Evolutionary conservation across 768 basidiomycete species (phyloP).

Genomic region (Lentinula sp.): DNA sequence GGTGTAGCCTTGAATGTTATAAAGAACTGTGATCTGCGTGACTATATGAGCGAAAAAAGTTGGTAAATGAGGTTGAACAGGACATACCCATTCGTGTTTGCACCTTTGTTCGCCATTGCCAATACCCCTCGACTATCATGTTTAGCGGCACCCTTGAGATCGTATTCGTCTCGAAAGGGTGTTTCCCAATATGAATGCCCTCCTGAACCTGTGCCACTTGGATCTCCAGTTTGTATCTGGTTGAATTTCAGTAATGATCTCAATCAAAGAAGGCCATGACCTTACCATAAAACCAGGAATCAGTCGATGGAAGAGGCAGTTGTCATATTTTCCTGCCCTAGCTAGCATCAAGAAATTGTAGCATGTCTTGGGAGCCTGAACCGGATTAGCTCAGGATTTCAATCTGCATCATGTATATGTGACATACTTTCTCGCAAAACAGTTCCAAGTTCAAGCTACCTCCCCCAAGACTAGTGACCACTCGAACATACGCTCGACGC

Average conservation of each 20-base stretch:
- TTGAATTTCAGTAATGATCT: not conserved
- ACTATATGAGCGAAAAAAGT: not conserved
- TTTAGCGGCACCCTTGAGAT: constrained; percentile 81
- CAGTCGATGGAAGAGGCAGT: constrained; percentile 85
- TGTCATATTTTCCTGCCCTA: constrained; percentile 82
- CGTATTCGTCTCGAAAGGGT: constrained; percentile 92
- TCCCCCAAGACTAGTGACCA: constrained; percentile 87
- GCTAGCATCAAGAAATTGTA: constrained; percentile 98
- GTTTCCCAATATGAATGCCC: constrained; percentile 94
- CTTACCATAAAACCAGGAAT: constrained; percentile 94
- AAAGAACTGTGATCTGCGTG: constrained; percentile 82
- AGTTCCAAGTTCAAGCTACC: constrained; percentile 80
- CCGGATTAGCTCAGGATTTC: not conserved
- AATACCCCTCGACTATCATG: constrained; percentile 81
- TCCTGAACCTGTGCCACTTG: constrained; percentile 91
- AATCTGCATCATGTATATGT: not conserved
- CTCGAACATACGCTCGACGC: constrained; percentile 90
- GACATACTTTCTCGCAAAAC: constrained; percentile 76
- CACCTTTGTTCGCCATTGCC: constrained; percentile 95
- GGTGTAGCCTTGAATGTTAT: constrained; percentile 80
- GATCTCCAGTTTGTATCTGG: constrained; percentile 94
- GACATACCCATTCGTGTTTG: constrained; percentile 77
- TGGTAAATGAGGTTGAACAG: constrained; percentile 12
- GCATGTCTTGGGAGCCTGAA: constrained; percentile 92
- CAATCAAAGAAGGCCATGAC: not conserved